Evolutionary conservation across 2,329 filamentous ascomycete species (phyloP).

Genomic region (Fusarium denticulatum): DNA sequence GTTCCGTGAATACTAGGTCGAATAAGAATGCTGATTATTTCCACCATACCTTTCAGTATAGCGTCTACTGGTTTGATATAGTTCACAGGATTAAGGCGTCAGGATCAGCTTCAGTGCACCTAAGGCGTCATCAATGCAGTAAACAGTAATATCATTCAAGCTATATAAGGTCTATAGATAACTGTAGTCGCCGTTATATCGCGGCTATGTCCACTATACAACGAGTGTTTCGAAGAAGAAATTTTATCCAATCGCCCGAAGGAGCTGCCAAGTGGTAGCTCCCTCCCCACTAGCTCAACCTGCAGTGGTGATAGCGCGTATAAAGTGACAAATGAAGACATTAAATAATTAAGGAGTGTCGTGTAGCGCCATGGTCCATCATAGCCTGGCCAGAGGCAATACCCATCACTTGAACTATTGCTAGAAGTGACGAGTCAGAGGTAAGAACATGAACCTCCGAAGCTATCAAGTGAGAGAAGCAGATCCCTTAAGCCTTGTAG

Average conservation of each 20-base stretch:
- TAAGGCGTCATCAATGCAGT: fast-evolving
- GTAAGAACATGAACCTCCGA: not conserved
- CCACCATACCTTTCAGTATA: too few relatives aligned
- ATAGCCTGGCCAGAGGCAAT: not conserved
- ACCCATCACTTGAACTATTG: not conserved
- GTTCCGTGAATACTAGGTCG: too few relatives aligned
- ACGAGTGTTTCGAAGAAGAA: constrained; percentile 31
- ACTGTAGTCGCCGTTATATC: constrained; percentile 1
- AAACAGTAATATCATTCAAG: not conserved
- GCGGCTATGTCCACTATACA: constrained; percentile 32
- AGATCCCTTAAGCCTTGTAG: constrained; percentile 5
- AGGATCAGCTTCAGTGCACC: fast-evolving
- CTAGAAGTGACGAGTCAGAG: not conserved
- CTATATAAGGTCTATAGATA: constrained; percentile 15
- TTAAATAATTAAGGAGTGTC: constrained; percentile 21
- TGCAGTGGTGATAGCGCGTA: not conserved
- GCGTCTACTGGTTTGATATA: too few relatives aligned
- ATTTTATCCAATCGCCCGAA: not conserved
- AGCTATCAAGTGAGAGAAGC: not conserved
- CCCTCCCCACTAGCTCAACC: not conserved
- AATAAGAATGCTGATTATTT: too few relatives aligned
- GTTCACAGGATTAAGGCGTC: too few relatives aligned
- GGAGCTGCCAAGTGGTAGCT: not conserved
- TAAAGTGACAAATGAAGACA: not conserved
- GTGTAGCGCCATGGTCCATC: not conserved